phyloP scores from a whole-genome alignment of 2,329 filamentous ascomycete genomes.

The Hypoxylon sp. region DNA sequence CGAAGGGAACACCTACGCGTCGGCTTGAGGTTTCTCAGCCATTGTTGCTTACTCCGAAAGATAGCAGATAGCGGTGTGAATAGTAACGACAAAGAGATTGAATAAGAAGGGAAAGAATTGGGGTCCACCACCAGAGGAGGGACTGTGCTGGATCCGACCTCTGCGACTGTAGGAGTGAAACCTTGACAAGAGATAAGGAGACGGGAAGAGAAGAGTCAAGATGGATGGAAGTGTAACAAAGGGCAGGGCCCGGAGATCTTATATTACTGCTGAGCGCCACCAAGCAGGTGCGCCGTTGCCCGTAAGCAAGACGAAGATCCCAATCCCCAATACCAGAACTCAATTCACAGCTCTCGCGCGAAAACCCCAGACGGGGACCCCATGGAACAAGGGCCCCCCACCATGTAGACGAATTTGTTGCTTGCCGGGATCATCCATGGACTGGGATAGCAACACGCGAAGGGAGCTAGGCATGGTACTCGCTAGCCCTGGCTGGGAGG shows the following conservation, averaged over 20 bases:
- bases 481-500: conserved; percentile 9
- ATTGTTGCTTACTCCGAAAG: conserved; percentile 22
- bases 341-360: conserved; percentile 28
- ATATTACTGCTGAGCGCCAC: conserved; percentile 38
- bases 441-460: conserved; percentile 35
- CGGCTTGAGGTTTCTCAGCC: conserved; percentile 33
- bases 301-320: conserved; percentile 37
- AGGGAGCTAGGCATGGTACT: conserved; percentile 35
- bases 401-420: conserved; percentile 36
- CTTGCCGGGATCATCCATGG: conserved; percentile 39
- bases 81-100: conserved; percentile 8
- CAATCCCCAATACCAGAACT: conserved; percentile 34
- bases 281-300: conserved; percentile 8
- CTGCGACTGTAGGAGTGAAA: conserved; percentile 23
- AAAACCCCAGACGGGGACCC: conserved; percentile 42
- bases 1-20: conserved; percentile 26
- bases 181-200: conserved; percentile 27
- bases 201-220: conserved; percentile 20
- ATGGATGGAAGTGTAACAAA: conserved; percentile 20
- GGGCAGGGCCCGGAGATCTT: conserved; percentile 31
- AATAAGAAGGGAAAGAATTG: conserved; percentile 14
- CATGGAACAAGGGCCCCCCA: conserved; percentile 32
- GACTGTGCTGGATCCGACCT: conserved; percentile 14
- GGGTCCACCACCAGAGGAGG: conserved; percentile 26
- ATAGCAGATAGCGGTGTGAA: conserved; percentile 4